Conservation (phyloP, 2,329 filamentous ascomycete species). For the Aspergillus sclerotialis region DNA sequence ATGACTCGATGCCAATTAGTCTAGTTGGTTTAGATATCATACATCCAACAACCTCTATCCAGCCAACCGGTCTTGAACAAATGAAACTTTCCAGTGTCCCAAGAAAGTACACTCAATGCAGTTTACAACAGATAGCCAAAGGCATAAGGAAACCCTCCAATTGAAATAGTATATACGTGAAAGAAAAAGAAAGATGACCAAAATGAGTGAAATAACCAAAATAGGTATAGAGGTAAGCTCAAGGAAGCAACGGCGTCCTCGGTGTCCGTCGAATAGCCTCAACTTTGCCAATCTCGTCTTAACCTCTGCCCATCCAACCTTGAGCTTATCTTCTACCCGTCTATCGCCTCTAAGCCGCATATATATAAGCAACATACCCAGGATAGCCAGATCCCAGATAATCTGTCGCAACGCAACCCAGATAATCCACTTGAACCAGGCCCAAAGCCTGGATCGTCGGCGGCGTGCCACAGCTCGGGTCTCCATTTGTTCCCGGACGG, state of each 20-base stretch:
- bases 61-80: too few species aligned
- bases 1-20: too few species aligned
- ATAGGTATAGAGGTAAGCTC: constrained; percentile 2
- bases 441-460: constrained; percentile 56
- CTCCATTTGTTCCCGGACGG: constrained; percentile 83
- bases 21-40: too few species aligned
- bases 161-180: constrained; percentile 20
- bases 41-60: too few species aligned
- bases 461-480: constrained; percentile 64
- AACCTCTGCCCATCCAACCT: constrained; percentile 25
- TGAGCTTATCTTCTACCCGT: constrained; percentile 33
- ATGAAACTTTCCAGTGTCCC: too few species aligned
- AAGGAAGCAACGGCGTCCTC: constrained; percentile 19
- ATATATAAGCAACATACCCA: constrained; percentile 34
- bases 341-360: constrained; percentile 36
- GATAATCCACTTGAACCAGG: constrained; percentile 64
- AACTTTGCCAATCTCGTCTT: constrained; percentile 24
- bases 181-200: constrained; percentile 10
- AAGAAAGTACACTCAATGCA: too few species aligned
- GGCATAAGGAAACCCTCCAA: constrained; percentile 9
- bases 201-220: constrained; percentile 2
- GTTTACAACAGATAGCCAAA: constrained; percentile 4
- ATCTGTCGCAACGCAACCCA: constrained; percentile 69
- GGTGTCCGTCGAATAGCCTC: constrained; percentile 17
- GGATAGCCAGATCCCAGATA: constrained; percentile 58